phyloP scores from a whole-genome alignment of 352 stramenopile species.

The Globisporangium camurandrum region DNA sequence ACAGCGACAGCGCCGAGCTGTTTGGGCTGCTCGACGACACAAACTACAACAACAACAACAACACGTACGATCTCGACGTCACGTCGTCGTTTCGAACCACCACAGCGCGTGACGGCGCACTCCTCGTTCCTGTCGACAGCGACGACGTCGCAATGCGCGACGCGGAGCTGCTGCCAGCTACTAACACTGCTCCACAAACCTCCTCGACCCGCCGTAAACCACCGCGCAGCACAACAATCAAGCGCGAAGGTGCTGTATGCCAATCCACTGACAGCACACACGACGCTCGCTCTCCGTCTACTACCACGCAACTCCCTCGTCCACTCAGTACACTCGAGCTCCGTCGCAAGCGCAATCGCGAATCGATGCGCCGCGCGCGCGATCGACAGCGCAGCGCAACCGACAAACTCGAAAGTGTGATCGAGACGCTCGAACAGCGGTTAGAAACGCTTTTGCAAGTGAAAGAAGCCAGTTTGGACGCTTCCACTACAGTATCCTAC shows the following conservation, averaged over 20 bases:
- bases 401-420: slow-evolving; percentile 18
- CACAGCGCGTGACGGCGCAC: slow-evolving; percentile 2
- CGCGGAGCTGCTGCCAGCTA: neutral
- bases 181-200: neutral
- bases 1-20: neutral
- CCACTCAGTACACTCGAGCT: slow-evolving; percentile 18
- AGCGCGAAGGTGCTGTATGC: neutral
- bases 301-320: neutral
- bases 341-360: slow-evolving; percentile 29
- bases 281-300: neutral
- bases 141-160: slow-evolving; percentile 15
- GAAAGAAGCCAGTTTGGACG: neutral
- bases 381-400: slow-evolving; percentile 18
- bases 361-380: slow-evolving; percentile 36
- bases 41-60: slow-evolving; percentile 13
- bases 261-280: neutral
- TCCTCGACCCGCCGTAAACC: too few relatives aligned
- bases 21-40: slow-evolving; percentile 9
- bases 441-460: slow-evolving; percentile 13
- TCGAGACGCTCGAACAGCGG: slow-evolving; percentile 22
- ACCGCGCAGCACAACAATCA: neutral
- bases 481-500: slow-evolving; percentile 1
- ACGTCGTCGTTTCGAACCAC: slow-evolving; percentile 12
- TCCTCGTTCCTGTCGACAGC: slow-evolving; percentile 8
- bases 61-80: slow-evolving; percentile 15